Evolutionary conservation across 2,329 filamentous ascomycete species (phyloP).

Genomic region (Claviceps purpurea): DNA sequence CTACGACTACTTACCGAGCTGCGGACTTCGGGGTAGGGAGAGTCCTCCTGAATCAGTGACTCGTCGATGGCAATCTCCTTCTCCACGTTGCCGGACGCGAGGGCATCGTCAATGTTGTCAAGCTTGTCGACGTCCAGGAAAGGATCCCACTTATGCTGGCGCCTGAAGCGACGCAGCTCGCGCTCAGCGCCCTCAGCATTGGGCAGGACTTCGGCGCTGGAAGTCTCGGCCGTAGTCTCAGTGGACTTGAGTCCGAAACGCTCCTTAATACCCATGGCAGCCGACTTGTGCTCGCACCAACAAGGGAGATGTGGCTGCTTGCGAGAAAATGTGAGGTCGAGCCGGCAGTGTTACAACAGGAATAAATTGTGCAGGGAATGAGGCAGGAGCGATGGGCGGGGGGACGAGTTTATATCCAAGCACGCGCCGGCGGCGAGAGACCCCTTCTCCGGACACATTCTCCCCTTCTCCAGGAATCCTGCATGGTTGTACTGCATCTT

Average conservation of each 20-base stretch:
- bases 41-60: slow-evolving; percentile 37
- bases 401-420: slow-evolving; percentile 5
- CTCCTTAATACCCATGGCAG: slow-evolving; percentile 12
- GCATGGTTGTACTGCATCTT: background rate
- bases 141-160: slow-evolving; percentile 42
- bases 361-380: background rate
- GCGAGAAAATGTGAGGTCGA: background rate
- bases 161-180: slow-evolving; percentile 29
- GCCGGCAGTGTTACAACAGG: background rate
- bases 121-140: slow-evolving; percentile 40
- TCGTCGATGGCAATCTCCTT: slow-evolving; percentile 32
- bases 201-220: slow-evolving; percentile 11
- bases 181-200: slow-evolving; percentile 10
- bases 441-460: background rate
- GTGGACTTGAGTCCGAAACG: slow-evolving; percentile 9
- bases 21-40: slow-evolving; percentile 20
- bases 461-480: background rate
- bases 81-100: slow-evolving; percentile 29
- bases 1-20: slow-evolving; percentile 9
- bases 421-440: background rate
- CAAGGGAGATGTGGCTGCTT: background rate
- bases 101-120: slow-evolving; percentile 35
- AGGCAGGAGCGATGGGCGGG: background rate
- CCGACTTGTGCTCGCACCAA: background rate
- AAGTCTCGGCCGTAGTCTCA: slow-evolving; percentile 7